Evolutionary conservation across 108 stramenopile species (phyloP).

Genomic region (Discostella pseudostelligera): DNA sequence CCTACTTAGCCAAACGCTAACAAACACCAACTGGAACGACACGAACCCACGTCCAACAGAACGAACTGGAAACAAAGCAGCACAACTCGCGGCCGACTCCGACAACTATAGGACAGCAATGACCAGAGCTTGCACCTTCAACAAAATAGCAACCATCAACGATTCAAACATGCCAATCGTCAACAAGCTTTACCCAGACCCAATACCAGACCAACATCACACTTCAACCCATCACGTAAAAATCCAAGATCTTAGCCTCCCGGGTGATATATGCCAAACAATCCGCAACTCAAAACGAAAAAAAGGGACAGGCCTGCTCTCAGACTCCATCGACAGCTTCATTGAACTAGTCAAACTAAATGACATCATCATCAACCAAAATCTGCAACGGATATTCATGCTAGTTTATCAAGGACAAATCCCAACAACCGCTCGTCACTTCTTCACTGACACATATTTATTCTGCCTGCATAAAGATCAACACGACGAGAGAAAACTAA

Average conservation of each 20-base stretch:
- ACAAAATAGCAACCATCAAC: constrained; percentile 17
- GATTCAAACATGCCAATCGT: background rate
- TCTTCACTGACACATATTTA: constrained; percentile 22
- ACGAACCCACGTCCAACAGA: background rate
- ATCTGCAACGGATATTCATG: constrained; percentile 7
- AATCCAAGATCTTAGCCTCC: constrained; percentile 9
- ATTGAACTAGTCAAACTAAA: constrained; percentile 7
- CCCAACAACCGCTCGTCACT: background rate
- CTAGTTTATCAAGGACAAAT: constrained; percentile 4
- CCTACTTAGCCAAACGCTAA: background rate
- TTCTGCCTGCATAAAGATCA: constrained; percentile 38
- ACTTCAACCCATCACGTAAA: too few relatives aligned
- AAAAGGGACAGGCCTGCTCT: constrained; percentile 9
- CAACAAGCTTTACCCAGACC: background rate
- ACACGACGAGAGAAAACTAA: constrained; percentile 20
- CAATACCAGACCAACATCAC: background rate
- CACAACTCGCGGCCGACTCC: constrained; percentile 24
- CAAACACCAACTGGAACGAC: background rate
- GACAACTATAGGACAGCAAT: constrained; percentile 31
- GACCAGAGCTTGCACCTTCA: background rate
- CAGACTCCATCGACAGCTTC: constrained; percentile 15
- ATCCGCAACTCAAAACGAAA: constrained; percentile 1
- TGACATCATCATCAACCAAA: background rate
- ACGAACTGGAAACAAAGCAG: background rate
- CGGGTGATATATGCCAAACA: constrained; percentile 15